Evolutionary conservation across 2,329 filamentous ascomycete species (phyloP).

Genomic region (Dothideomycetes sp.): DNA sequence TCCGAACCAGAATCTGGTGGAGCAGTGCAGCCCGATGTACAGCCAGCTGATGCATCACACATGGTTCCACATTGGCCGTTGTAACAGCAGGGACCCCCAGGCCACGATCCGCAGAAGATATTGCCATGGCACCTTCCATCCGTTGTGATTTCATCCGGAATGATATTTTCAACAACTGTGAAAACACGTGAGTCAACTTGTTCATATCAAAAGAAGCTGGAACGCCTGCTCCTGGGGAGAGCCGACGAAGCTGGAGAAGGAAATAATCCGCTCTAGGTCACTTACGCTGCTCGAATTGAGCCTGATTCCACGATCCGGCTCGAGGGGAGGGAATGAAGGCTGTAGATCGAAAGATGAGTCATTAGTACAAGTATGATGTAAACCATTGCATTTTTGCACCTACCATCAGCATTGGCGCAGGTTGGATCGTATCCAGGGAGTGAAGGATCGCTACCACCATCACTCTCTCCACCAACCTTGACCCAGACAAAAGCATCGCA

Average conservation of each 20-base stretch:
- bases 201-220: constrained; percentile 2
- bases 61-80: constrained; percentile 2
- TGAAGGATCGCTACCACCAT: constrained; percentile 23
- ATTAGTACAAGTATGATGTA: constrained; percentile 6
- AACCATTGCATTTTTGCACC: constrained; percentile 5
- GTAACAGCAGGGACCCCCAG: constrained; percentile 2
- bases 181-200: neutral
- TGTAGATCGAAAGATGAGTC: neutral
- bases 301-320: constrained; percentile 4
- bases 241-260: constrained; percentile 4
- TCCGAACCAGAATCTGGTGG: neutral
- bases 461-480: constrained; percentile 53
- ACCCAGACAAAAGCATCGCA: constrained; percentile 62
- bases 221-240: constrained; percentile 1
- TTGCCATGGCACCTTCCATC: constrained; percentile 6
- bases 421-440: constrained; percentile 7
- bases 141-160: neutral
- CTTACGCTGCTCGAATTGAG: constrained; percentile 9
- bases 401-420: constrained; percentile 1
- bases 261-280: constrained; percentile 4
- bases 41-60: constrained; percentile 6
- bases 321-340: constrained; percentile 2
- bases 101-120: constrained; percentile 4
- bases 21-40: constrained; percentile 1
- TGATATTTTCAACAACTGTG: constrained; percentile 4